A percentile compares a stretch with the other conserved stretches of the same genome.
Evolutionary conservation across 371 early-diverging fungal genomes (phyloP).

Genomic region (Mucor lusitanicus): DNA sequence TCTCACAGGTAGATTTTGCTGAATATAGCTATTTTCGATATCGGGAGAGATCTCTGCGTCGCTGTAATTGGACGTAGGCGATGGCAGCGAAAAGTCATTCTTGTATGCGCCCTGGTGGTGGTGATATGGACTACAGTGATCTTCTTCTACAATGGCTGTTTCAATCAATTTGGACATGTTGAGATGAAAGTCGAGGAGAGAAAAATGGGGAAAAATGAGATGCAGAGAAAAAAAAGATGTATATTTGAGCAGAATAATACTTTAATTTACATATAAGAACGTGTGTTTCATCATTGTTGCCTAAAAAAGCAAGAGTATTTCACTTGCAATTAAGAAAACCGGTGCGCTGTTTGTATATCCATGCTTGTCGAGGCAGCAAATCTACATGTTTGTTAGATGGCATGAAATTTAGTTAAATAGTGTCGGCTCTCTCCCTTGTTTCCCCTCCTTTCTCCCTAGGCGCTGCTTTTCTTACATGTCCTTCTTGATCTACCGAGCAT

Average conservation of each 20-base stretch:
- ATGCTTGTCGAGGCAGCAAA: not conserved
- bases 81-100: constrained; percentile 2
- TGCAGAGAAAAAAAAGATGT: not conserved
- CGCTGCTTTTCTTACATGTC: not conserved
- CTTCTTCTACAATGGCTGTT: not conserved
- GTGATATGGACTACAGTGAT: not conserved
- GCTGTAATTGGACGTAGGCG: constrained; percentile 3
- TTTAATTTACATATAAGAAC: constrained; percentile 1
- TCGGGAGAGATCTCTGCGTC: constrained; percentile 13
- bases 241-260: not conserved
- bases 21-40: constrained; percentile 37
- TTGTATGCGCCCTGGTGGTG: not conserved
- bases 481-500: too few relatives aligned
- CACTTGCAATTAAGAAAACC: not conserved
- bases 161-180: not conserved
- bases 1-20: constrained; percentile 45
- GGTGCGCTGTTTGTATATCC: not conserved
- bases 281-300: constrained; percentile 6
- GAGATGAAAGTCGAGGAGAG: not conserved
- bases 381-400: not conserved
- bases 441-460: too few relatives aligned
- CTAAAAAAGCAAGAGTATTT: constrained; percentile 2
- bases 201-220: not conserved
- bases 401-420: not conserved
- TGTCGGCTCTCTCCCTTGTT: too few relatives aligned